Percentiles rank a stretch among this genome's conserved stretches.
Conservation (phyloP, 768 basidiomycete species). For the Ramaria sp. region DNA sequence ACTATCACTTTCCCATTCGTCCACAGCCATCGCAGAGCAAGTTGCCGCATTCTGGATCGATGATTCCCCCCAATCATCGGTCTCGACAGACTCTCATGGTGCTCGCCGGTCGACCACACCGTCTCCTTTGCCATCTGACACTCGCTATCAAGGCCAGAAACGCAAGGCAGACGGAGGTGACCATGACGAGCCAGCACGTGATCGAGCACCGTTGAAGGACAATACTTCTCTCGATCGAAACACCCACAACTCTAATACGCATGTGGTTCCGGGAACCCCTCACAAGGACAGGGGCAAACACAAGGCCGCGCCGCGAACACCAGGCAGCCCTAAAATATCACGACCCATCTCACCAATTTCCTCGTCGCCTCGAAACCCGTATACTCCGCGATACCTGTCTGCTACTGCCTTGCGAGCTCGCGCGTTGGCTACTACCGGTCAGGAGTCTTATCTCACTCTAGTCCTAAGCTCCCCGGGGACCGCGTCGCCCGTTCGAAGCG, state of each 20-base stretch:
- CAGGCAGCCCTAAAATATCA: neutral
- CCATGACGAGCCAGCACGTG: neutral
- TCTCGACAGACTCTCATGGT: neutral
- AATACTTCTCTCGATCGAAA: constrained; percentile 4
- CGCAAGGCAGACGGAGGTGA: neutral
- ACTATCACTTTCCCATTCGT: neutral
- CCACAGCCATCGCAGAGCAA: neutral
- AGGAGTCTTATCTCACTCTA: constrained; percentile 6
- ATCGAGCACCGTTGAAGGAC: constrained; percentile 5
- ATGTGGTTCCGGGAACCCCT: neutral
- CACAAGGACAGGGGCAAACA: constrained; percentile 4
- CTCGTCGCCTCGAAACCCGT: neutral
- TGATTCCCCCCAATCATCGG: neutral
- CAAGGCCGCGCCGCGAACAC: neutral
- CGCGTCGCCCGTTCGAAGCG: neutral
- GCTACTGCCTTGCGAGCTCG: constrained; percentile 2
- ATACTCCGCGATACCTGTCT: neutral
- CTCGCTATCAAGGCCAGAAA: neutral
- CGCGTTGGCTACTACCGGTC: constrained; percentile 6
- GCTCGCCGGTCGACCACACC: neutral
- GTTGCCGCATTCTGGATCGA: neutral
- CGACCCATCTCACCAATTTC: neutral
- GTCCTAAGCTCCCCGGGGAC: constrained; percentile 4
- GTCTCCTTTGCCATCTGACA: neutral
- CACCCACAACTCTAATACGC: neutral